Conservation (phyloP, 257 asterid species). For the Linderniella brevidens region DNA sequence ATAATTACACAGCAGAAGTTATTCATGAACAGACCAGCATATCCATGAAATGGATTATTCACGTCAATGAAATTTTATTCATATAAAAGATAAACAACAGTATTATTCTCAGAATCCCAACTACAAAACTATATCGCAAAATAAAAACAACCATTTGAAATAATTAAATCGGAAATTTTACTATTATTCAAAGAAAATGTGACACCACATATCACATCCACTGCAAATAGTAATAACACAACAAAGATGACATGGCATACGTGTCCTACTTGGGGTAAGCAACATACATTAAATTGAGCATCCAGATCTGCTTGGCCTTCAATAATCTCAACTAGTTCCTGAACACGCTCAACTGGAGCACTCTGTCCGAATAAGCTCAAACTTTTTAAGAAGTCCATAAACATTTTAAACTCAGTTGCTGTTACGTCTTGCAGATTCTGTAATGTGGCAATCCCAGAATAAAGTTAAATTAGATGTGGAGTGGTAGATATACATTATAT, state of each 20-base stretch:
- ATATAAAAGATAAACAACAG: too few species aligned
- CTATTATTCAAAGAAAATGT: too few species aligned
- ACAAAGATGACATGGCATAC: slow-evolving; percentile 4
- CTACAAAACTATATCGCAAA: too few species aligned
- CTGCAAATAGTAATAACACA: slow-evolving; percentile 2
- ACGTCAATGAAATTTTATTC: too few species aligned
- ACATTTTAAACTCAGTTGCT: slow-evolving; percentile 72
- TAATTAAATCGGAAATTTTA: too few species aligned
- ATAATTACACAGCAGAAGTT: not conserved
- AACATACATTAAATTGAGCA: slow-evolving; percentile 74
- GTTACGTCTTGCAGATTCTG: slow-evolving; percentile 95
- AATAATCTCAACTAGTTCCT: slow-evolving; percentile 92
- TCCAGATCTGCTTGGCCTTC: slow-evolving; percentile 97
- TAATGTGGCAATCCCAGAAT: slow-evolving; percentile 14
- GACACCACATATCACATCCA: too few species aligned
- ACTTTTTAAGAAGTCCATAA: slow-evolving; percentile 81
- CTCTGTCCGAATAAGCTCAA: slow-evolving; percentile 72
- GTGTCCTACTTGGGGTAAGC: slow-evolving; percentile 10
- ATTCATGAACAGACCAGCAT: not conserved
- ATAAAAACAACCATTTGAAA: too few species aligned
- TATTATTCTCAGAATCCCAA: too few species aligned
- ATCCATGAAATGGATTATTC: too few species aligned
- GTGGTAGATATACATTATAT: not conserved
- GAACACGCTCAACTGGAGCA: slow-evolving; percentile 74
- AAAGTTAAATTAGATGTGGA: not conserved